Conservation (phyloP, 306 rosid species). For the Castanopsis chinensis region DNA sequence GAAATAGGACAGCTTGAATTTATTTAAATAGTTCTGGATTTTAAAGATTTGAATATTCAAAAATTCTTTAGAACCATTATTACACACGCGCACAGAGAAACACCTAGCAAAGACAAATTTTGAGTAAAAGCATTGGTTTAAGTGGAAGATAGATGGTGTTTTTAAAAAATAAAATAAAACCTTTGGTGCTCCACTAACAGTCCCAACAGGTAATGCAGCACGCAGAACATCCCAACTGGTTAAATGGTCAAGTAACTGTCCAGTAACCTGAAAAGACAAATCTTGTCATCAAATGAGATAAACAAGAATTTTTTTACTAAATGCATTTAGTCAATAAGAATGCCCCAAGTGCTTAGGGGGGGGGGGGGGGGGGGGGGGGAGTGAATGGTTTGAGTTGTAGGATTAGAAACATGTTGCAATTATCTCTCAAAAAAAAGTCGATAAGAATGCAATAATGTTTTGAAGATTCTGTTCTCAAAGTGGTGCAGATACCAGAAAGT, state of each 20-base stretch:
- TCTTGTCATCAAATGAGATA: slow-evolving; percentile 4
- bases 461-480: not conserved
- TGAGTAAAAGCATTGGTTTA: not conserved
- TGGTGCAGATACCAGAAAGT: no score
- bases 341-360: not conserved
- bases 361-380: no score
- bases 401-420: no score
- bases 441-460: not conserved
- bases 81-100: not conserved
- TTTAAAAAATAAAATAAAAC: slow-evolving; percentile 25
- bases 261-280: slow-evolving; percentile 69
- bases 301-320: not conserved
- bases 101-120: not conserved
- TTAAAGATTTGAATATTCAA: not conserved
- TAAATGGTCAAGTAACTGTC: slow-evolving; percentile 71
- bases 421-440: not conserved
- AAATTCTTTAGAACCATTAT: not conserved
- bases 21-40: not conserved
- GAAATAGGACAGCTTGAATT: not conserved
- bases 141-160: not conserved
- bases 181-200: slow-evolving; percentile 99
- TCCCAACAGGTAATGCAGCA: slow-evolving; percentile 91
- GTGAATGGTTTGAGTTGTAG: no score
- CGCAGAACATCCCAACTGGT: slow-evolving; percentile 94
- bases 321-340: slow-evolving; percentile 4